These are phyloP conservation scores for Neoboletus brunneissimus DNA, from an alignment of 768 basidiomycete species.

Conservation along the genomic window DNA sequence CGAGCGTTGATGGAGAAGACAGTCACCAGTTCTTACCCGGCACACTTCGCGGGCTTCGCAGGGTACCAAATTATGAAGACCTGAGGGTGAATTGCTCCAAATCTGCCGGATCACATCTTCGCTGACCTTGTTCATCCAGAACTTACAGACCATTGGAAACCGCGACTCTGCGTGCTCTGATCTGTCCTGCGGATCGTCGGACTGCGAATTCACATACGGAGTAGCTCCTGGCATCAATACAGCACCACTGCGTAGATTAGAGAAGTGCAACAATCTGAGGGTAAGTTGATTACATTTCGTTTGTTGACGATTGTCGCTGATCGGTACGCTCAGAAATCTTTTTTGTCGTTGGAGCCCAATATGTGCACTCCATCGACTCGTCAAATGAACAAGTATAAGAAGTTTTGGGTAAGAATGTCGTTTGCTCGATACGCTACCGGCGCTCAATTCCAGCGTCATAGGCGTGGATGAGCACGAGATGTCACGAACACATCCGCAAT, in stretches of 20 bases:
- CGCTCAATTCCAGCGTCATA: not conserved
- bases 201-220: not conserved
- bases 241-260: not conserved
- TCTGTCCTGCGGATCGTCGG: not conserved
- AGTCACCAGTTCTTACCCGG: not conserved
- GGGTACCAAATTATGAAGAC: constrained; percentile 17
- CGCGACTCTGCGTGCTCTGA: not conserved
- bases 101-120: not conserved
- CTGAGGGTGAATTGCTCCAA: constrained; percentile 10
- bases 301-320: constrained; percentile 1
- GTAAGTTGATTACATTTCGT: not conserved
- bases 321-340: constrained; percentile 1
- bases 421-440: not conserved
- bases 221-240: not conserved
- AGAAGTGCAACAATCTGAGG: not conserved
- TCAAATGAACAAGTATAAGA: constrained; percentile 1
- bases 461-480: constrained; percentile 3
- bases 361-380: not conserved
- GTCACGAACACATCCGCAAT: not conserved
- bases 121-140: not conserved
- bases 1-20: constrained; percentile 16
- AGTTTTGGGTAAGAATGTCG: constrained; percentile 1
- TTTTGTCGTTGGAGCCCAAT: not conserved
- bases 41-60: constrained; percentile 13
- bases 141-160: not conserved